Percentiles rank a stretch among this genome's conserved stretches.
Conservation (phyloP, 2,329 filamentous ascomycete genomes). For the Thermoascus crustaceus region DNA sequence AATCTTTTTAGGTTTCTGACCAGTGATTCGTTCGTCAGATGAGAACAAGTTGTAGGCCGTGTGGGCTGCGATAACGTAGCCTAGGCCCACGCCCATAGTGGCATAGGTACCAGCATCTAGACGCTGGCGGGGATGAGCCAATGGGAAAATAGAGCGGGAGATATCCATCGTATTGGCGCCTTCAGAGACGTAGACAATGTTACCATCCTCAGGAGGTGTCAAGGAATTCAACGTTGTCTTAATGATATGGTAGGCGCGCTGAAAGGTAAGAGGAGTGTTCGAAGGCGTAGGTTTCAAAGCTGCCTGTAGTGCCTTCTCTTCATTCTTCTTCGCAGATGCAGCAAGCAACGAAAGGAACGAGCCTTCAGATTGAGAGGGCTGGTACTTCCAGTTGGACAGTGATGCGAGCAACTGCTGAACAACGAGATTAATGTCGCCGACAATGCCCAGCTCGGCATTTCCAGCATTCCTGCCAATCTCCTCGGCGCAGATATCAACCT, state of each 20-base stretch:
- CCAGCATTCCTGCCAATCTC: conserved; percentile 47
- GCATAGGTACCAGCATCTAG: conserved; percentile 53
- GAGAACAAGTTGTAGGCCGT: conserved; percentile 45
- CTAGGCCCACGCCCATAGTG: conserved; percentile 52
- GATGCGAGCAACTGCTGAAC: conserved; percentile 38
- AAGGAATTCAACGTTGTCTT: conserved; percentile 41
- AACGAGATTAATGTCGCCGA: conserved; percentile 46
- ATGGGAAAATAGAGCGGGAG: conserved; percentile 46
- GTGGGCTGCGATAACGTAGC: conserved; percentile 50
- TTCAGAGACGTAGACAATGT: conserved; percentile 50
- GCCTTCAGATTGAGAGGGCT: conserved; percentile 20
- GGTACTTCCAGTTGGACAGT: conserved; percentile 40
- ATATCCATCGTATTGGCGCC: conserved; percentile 57
- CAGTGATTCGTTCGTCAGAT: conserved; percentile 23
- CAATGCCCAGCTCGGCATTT: conserved; percentile 40
- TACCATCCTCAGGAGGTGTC: conserved; percentile 38
- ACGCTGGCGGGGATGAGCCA: conserved; percentile 47
- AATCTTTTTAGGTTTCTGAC: conserved; percentile 41
- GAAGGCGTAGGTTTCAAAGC: conserved; percentile 29
- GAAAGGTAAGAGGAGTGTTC: conserved; percentile 40
- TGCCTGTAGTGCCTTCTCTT: conserved; percentile 36
- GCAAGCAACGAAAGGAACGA: conserved; percentile 23
- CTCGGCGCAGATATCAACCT: conserved; percentile 47
- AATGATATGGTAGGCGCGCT: conserved; percentile 46
- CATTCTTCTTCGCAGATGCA: conserved; percentile 37